Percentiles rank a stretch among this genome's conserved stretches.
These are phyloP conservation scores for Hypomontagnella submonticulosa DNA, from an alignment of 495 filamentous ascomycete species.

Conservation along the genomic window DNA sequence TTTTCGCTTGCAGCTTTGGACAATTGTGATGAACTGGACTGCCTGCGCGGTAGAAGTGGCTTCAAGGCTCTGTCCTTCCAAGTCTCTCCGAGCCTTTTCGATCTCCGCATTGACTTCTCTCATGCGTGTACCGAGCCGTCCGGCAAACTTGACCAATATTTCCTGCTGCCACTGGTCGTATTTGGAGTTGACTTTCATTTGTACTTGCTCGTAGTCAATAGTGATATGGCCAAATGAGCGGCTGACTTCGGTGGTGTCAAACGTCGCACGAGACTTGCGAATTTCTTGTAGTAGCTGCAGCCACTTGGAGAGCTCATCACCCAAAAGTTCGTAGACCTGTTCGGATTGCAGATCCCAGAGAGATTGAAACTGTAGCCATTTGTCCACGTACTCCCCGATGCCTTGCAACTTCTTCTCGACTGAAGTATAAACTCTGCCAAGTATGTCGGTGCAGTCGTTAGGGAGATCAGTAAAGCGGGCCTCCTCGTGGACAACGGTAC, in stretches of 20 bases:
- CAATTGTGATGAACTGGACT: conserved; percentile 96
- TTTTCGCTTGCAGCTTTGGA: conserved; percentile 93
- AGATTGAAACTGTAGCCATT: conserved; percentile 98
- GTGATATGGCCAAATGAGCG: conserved; percentile 91
- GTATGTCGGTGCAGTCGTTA: conserved; percentile 76
- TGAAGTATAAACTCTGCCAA: conserved; percentile 79
- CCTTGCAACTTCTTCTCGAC: conserved; percentile 81
- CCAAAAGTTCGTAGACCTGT: conserved; percentile 88
- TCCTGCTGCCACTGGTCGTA: conserved; percentile 99
- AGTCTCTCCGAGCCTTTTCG: conserved; percentile 83
- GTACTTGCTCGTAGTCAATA: conserved; percentile 97
- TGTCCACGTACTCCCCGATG: conserved; percentile 86
- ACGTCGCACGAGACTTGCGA: conserved; percentile 89
- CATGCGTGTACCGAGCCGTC: conserved; percentile 88
- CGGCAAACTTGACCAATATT: conserved; percentile 90
- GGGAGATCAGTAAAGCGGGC: conserved; percentile 89
- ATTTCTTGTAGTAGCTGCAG: conserved; percentile 95
- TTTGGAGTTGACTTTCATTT: conserved; percentile 96
- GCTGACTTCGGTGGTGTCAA: conserved; percentile 93
- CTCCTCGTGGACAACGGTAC: conserved; percentile 70
- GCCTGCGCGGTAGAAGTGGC: conserved; percentile 94
- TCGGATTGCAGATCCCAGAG: conserved; percentile 97
- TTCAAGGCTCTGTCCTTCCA: conserved; percentile 90
- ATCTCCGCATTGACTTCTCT: conserved; percentile 88
- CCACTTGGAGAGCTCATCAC: conserved; percentile 93